Base-by-base conservation (phyloP, 2,329 filamentous ascomycete species). In the Zymoseptoria passerinii region DNA sequence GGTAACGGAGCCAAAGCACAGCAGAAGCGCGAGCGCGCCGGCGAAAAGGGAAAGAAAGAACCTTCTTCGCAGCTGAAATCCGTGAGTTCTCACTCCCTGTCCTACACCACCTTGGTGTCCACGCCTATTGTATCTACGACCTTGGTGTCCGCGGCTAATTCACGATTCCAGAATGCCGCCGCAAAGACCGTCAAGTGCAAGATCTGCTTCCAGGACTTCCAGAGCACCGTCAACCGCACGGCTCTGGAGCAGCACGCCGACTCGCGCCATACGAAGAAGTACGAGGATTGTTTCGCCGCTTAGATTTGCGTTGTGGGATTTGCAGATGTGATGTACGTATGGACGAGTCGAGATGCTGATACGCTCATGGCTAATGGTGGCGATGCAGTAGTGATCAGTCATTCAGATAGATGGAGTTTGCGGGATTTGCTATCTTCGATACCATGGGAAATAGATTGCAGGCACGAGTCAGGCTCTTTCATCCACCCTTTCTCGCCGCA, bases 141-240 rank as follows among this genome's bases (percentile, higher is more conserved):
- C n/a, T 6, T 44, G 19, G 9, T 35, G 35, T 1, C 35, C 35
- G 5, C 10, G 35, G 13, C 35, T 44, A 13, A 44, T 13, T 16
- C 13, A 16, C 13, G 16, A n/a, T 18, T 54, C 1, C 28, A 89
- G 86, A 91, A 91, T 77, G 79, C 82, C 67, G 79, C 85, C 66
- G 88, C 88, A 60, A 88, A 85, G 78, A 85, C 82, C 70, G 89
- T 91, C 74, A 86, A 89, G 74, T 92, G 88, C 81, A 77, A 82
- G 65, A 79, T 84, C 69, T 92, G 88, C 86, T 88, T 85, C 76
- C 82, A 86, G 67, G 88, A 87, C 28, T 91, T 92, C 77, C 81
- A 91, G 66, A 86, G 87, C 78, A 92, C 88, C 40, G 87, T 86
- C 61, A 86, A 87, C 71, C 83, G 81, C 61, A 86, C 86, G 68